Evolutionary conservation across 2,329 filamentous ascomycete genomes (phyloP).

Genomic region (Myriangium duriaei): DNA sequence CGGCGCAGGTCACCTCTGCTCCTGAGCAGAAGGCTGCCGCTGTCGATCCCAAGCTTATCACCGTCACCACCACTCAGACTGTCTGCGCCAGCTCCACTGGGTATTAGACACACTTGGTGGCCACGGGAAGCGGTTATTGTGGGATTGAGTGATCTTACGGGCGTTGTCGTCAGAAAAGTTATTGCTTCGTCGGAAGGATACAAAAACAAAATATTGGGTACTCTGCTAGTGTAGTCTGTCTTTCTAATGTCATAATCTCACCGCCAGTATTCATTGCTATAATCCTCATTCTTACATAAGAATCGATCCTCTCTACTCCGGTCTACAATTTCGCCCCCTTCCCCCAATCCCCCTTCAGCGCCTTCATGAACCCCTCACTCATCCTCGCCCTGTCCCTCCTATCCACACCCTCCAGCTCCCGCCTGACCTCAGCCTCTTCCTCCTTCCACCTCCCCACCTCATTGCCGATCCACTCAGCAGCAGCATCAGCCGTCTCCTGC

Average conservation of each 20-base stretch:
- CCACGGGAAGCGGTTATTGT: slow-evolving; percentile 1
- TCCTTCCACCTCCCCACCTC: slow-evolving; percentile 24
- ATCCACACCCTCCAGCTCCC: slow-evolving; percentile 19
- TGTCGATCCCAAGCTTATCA: background rate
- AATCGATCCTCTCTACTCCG: background rate
- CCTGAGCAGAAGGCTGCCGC: background rate
- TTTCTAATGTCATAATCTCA: no score
- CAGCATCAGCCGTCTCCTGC: slow-evolving; percentile 47
- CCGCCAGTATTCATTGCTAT: no score
- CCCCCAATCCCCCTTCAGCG: slow-evolving; percentile 16
- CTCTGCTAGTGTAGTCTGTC: no score
- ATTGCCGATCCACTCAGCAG: slow-evolving; percentile 24
- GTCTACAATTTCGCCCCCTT: slow-evolving; percentile 11
- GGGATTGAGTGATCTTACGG: no score
- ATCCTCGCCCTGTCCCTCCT: slow-evolving; percentile 18
- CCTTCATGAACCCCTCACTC: slow-evolving; percentile 17
- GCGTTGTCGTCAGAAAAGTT: no score
- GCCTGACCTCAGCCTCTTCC: slow-evolving; percentile 17
- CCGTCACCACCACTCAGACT: slow-evolving; percentile 2
- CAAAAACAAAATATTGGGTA: no score
- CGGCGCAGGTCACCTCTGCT: background rate
- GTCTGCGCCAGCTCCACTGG: background rate
- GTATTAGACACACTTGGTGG: background rate
- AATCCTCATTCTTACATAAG: no score
- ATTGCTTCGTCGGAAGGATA: no score